These are phyloP conservation scores for Yamadazyma songkhlaensis DNA, from an alignment of 1,139 yeast species.

Conservation along the genomic window DNA sequence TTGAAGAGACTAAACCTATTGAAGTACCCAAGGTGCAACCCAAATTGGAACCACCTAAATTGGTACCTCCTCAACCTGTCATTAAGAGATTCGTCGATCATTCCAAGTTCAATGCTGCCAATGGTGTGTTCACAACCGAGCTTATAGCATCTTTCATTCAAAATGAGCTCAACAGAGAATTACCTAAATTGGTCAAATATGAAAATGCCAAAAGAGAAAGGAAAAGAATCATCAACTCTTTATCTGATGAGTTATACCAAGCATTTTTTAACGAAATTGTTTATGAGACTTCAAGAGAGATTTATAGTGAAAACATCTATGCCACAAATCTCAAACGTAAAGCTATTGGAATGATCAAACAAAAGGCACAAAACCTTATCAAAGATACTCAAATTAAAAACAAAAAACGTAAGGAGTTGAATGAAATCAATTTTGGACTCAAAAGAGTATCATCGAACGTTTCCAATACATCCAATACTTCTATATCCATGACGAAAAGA, in stretches of 20 bases:
- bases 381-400: conserved; percentile 21
- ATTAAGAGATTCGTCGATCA: not conserved
- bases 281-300: conserved; percentile 38
- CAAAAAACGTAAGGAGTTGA: conserved; percentile 43
- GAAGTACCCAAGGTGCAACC: not conserved
- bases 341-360: conserved; percentile 22
- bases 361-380: conserved; percentile 23
- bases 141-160: conserved; percentile 15
- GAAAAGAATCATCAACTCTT: conserved; percentile 26
- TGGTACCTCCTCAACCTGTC: not conserved
- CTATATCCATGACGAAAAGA: not conserved
- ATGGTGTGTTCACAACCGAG: conserved; percentile 21
- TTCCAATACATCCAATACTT: conserved; percentile 14
- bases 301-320: conserved; percentile 37
- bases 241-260: conserved; percentile 48
- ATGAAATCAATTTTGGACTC: conserved; percentile 28
- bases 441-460: conserved; percentile 22
- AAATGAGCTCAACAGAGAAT: conserved; percentile 23
- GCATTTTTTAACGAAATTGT: conserved; percentile 62
- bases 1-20: no score
- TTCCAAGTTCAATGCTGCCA: conserved; percentile 4
- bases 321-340: conserved; percentile 21
- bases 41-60: not conserved
- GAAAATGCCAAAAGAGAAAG: conserved; percentile 24
- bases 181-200: conserved; percentile 23